These are phyloP conservation scores for Trypanosoma platydactyli DNA, from an alignment of 208 protist genomes.

Conservation along the genomic window DNA sequence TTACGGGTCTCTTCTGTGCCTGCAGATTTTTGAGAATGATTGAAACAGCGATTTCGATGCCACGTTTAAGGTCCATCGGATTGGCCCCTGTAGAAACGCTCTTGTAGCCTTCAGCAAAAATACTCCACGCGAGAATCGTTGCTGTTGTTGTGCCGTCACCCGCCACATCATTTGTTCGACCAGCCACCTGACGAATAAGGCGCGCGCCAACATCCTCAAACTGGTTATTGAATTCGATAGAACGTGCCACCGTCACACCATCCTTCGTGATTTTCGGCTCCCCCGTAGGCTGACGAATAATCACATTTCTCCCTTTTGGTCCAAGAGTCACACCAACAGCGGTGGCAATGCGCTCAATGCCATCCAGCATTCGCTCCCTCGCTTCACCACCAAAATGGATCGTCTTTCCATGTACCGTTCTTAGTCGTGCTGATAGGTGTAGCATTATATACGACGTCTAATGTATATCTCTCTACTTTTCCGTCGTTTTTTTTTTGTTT, in stretches of 20 bases:
- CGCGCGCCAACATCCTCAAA: conserved; percentile 98
- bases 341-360: conserved; percentile 97
- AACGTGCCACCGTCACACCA: conserved; percentile 99
- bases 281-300: conserved; percentile 97
- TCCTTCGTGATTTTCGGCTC: conserved; percentile 99
- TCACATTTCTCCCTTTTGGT: conserved; percentile 98
- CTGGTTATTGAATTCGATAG: conserved; percentile 98
- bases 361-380: conserved; percentile 93
- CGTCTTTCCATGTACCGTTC: conserved; percentile 81
- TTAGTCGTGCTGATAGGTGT: conserved; percentile 19
- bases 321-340: conserved; percentile 98
- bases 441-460: conserved; percentile 10
- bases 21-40: conserved; percentile 90
- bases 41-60: conserved; percentile 97
- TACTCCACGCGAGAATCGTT: conserved; percentile 98
- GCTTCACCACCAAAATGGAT: conserved; percentile 96
- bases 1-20: conserved; percentile 93
- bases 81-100: conserved; percentile 98
- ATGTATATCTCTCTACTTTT: not conserved
- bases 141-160: conserved; percentile 99
- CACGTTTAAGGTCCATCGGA: conserved; percentile 99
- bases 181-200: conserved; percentile 95
- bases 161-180: conserved; percentile 98
- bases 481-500: conserved; percentile 15
- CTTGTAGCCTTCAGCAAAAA: conserved; percentile 99